These are phyloP conservation scores for Candida patagonica DNA, from an alignment of 805 yeast genomes.

Conservation along the genomic window DNA sequence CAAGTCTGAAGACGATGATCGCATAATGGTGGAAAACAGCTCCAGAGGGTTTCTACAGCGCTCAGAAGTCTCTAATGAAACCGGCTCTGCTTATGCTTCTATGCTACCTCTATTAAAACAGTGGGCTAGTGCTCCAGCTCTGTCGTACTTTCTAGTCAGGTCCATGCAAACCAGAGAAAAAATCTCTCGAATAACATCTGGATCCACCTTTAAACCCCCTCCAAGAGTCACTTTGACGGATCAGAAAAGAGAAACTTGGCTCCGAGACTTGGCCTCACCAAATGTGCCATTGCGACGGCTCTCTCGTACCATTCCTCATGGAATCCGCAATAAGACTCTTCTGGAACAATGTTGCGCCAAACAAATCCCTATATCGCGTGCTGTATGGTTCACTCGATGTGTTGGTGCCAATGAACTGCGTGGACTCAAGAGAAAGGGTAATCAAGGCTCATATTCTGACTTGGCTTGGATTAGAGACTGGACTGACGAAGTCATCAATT, in stretches of 20 bases:
- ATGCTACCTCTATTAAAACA: conserved; percentile 33
- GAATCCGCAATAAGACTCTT: conserved; percentile 62
- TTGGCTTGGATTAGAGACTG: conserved; percentile 72
- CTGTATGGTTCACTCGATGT: conserved; percentile 86
- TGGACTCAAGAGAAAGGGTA: conserved; percentile 44
- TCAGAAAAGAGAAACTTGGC: conserved; percentile 77
- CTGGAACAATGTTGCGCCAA: conserved; percentile 64
- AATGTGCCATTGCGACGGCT: conserved; percentile 56
- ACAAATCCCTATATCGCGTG: conserved; percentile 66
- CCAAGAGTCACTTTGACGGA: conserved; percentile 88
- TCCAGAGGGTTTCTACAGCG: conserved; percentile 66
- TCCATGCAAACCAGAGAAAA: conserved; percentile 41
- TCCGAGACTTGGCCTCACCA: conserved; percentile 65
- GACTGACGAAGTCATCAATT: conserved; percentile 75
- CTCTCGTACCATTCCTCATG: conserved; percentile 81
- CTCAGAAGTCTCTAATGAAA: conserved; percentile 54
- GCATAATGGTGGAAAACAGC: conserved; percentile 42
- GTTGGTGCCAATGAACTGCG: conserved; percentile 72
- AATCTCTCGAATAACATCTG: conserved; percentile 37
- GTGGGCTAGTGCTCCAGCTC: conserved; percentile 38
- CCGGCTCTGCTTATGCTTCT: conserved; percentile 57
- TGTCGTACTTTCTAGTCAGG: conserved; percentile 38
- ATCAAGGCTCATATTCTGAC: conserved; percentile 28
- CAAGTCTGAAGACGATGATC: conserved; percentile 47
- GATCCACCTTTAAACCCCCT: conserved; percentile 63